A percentile compares a stretch with the other conserved stretches of the same genome.
Evolutionary conservation across 78 protist genomes (phyloP).

Genomic region (Monosiga brevicollis): DNA sequence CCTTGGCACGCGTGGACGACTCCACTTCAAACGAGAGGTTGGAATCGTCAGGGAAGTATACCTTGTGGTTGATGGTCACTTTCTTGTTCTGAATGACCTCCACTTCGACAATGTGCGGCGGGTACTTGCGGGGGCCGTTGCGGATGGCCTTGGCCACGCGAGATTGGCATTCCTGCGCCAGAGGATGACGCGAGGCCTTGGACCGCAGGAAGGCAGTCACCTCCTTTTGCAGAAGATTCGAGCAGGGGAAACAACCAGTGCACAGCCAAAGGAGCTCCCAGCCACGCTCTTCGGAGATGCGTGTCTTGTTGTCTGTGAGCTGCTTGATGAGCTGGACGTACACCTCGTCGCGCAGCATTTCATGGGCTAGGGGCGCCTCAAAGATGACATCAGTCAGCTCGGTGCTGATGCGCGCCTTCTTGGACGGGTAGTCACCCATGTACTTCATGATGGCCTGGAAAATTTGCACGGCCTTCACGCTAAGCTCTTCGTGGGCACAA

Average conservation of each 20-base stretch:
- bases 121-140: background rate
- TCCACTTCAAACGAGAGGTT: background rate
- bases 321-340: conserved; percentile 30
- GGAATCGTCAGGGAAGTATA: background rate
- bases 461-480: background rate
- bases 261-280: conserved; percentile 13
- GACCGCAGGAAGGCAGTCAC: background rate
- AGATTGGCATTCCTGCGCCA: background rate
- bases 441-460: background rate
- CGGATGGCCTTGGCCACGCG: background rate
- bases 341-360: conserved; percentile 11
- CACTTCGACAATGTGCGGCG: background rate
- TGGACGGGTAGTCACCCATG: conserved; percentile 16
- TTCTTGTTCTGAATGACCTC: background rate
- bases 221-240: background rate
- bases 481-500: background rate
- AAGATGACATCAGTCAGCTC: background rate
- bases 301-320: conserved; percentile 14
- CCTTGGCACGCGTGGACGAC: background rate
- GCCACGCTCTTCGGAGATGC: background rate
- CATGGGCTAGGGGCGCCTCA: background rate
- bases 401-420: background rate
- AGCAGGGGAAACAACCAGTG: background rate
- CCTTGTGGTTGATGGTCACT: background rate
- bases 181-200: background rate